These are phyloP conservation scores for Telopea speciosissima DNA, from an alignment of 177 flowering plant species.

Conservation along the genomic window DNA sequence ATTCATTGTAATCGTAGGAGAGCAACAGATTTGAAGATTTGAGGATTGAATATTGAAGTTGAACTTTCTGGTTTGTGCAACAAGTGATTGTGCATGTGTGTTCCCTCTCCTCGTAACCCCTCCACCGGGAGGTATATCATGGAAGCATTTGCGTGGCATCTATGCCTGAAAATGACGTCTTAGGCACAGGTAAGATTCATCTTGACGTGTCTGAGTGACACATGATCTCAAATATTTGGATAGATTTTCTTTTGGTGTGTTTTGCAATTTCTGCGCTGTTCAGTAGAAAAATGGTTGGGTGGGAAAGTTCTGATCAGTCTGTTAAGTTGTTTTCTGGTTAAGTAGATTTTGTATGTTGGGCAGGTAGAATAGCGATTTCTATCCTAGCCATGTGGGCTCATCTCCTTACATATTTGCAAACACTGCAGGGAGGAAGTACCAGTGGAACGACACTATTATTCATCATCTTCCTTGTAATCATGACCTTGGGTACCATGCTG, in stretches of 20 bases:
- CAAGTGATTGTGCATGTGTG: too few relatives aligned
- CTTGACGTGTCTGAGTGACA: background rate
- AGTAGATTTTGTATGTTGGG: background rate
- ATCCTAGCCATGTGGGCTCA: background rate
- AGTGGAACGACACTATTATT: conserved; percentile 68
- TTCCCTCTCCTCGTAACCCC: too few relatives aligned
- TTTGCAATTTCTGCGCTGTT: background rate
- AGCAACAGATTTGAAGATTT: too few relatives aligned
- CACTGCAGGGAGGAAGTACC: conserved; percentile 64
- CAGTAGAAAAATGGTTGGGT: background rate
- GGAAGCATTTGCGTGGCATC: background rate
- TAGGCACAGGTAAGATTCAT: background rate
- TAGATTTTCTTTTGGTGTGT: background rate
- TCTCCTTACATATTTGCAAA: background rate
- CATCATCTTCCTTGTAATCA: conserved; percentile 63
- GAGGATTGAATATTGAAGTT: too few relatives aligned
- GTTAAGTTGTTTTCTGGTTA: background rate
- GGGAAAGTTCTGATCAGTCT: background rate
- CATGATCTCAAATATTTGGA: background rate
- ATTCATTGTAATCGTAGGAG: too few relatives aligned
- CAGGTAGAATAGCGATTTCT: background rate
- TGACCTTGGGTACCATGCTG: conserved; percentile 74
- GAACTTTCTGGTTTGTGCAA: too few relatives aligned
- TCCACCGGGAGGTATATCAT: too few relatives aligned
- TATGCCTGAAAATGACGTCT: background rate